Percentiles rank a stretch among this genome's conserved stretches.
Conservation (phyloP, 163 green algal genomes). For the Chlamydomonas reinhardtii region DNA sequence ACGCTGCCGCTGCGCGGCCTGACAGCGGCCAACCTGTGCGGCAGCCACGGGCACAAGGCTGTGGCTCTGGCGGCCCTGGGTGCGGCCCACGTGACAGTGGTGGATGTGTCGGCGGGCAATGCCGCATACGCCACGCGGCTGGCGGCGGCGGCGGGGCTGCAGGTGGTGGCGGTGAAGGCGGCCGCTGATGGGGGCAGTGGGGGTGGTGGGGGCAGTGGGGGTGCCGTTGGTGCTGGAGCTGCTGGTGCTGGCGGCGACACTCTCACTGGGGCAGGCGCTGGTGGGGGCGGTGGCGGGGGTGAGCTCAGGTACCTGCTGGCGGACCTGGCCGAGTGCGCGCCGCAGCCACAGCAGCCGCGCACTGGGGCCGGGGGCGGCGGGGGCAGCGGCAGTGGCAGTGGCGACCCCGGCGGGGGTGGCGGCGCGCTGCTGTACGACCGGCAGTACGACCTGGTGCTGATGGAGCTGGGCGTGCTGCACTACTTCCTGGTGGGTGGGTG, state of each 20-base stretch:
- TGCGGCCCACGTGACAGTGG: constrained; percentile 7
- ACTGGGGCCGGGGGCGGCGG: no score
- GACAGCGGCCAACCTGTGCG: constrained; percentile 45
- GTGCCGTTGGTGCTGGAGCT: constrained; percentile 40
- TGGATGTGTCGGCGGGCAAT: constrained; percentile 45
- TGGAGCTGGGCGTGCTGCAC: constrained; percentile 64
- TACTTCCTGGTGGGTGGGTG: constrained; percentile 49
- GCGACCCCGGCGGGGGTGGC: no score
- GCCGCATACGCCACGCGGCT: constrained; percentile 24
- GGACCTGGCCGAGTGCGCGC: no score
- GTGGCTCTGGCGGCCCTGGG: constrained; percentile 43
- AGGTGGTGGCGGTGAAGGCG: no score
- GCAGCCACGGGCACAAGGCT: constrained; percentile 50
- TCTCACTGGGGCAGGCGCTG: background rate
- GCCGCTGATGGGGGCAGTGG: background rate
- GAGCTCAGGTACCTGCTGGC: no score
- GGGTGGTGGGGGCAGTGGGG: no score
- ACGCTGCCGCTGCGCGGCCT: constrained; percentile 17
- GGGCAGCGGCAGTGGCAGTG: no score
- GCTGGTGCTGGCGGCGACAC: constrained; percentile 23
- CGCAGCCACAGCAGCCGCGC: no score
- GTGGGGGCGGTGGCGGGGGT: background rate
- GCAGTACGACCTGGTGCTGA: constrained; percentile 52
- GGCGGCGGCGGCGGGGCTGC: constrained; percentile 32
- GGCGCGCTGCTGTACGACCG: background rate